Percentiles rank a stretch among this genome's conserved stretches.
Conservation (phyloP, 2,329 filamentous ascomycete species). For the Apiospora aurea region DNA sequence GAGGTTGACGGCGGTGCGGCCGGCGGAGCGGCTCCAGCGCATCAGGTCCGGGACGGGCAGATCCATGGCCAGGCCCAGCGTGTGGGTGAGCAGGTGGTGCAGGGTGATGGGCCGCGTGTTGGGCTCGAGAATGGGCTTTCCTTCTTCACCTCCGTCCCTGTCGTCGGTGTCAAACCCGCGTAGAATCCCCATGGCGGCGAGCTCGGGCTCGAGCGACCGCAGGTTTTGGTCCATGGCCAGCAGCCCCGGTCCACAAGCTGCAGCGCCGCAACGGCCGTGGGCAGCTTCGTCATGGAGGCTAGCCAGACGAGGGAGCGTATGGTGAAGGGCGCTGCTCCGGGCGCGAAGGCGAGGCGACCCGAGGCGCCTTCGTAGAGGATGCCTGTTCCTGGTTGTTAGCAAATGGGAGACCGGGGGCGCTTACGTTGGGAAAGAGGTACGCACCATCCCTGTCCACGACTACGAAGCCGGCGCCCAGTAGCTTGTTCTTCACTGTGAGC, state of each 20-base stretch:
- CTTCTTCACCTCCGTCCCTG: conserved; percentile 40
- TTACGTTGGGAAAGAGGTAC: neutral
- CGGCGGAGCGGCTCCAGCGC: neutral
- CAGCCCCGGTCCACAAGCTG: conserved; percentile 55
- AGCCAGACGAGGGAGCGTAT: conserved; percentile 45
- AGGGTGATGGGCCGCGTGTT: conserved; percentile 50
- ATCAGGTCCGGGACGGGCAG: conserved; percentile 36
- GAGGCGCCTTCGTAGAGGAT: conserved; percentile 25
- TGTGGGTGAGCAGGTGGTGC: conserved; percentile 55
- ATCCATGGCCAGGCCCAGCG: conserved; percentile 51
- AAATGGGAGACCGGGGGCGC: neutral
- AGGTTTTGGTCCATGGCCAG: conserved; percentile 56
- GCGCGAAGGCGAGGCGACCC: conserved; percentile 32
- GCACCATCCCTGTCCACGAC: conserved; percentile 24
- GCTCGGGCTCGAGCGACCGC: conserved; percentile 48
- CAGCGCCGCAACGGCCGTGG: conserved; percentile 53
- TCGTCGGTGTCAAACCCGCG: conserved; percentile 48
- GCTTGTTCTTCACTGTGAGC: too few relatives aligned
- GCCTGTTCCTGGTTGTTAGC: conserved; percentile 10
- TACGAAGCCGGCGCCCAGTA: conserved; percentile 22
- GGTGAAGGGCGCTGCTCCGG: conserved; percentile 41
- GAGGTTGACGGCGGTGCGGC: conserved; percentile 35
- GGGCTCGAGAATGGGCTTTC: conserved; percentile 40
- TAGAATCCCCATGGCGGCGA: conserved; percentile 51
- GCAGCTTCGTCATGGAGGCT: conserved; percentile 50